Base-by-base conservation (phyloP, 1,139 yeast species). In the Debaryomyces robertsiae region DNA sequence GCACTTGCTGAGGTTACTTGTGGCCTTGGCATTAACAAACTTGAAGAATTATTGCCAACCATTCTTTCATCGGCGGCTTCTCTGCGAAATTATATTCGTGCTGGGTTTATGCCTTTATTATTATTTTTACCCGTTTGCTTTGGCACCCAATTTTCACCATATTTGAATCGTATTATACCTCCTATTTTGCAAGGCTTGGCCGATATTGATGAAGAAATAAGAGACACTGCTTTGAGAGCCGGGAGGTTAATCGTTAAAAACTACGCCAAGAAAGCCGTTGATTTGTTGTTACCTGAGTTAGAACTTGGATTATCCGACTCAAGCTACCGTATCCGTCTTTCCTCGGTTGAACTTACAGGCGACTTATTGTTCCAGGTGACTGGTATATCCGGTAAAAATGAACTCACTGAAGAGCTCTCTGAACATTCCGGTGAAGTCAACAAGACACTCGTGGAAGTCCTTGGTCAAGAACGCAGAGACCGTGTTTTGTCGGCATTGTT, bases 341-440 rank as follows among this genome's bases (percentile, higher is more conserved):
- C 96, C 2, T 90, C 97, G 27, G 95, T 93, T 40, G 97, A 91
- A 65, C 86, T 94, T 54, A 84, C 96, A n/a, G 98, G 98, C 52
- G 98, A 94, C 54, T 73, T 94, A 57, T 73, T 94, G 53, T 91
- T 87, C 82, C 96, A 93, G 70, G 84, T 93, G 52, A 86, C 96
- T 35, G 98, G 98, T 63, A 83, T 91, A 50, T 78, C 86, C 35
- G 82, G 84, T 49, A 81, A 72, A 60, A 79, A 73, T 57, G 91
- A 81, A 52, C 74, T 82, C 49, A 63, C 74, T 29, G 90, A 84
- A 49, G 93, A 82, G 44, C 81, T 79, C 44, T 62, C 68, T 30
- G 78, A 79, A 30, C 60, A 69, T 36, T 73, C 81, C 18, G 79
- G 80, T 43, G 84, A 81, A 53, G 83, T 86, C 46, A 79, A 80